Evolutionary conservation across 179 eudicot species (phyloP), one percentile per base, ranked within the genome.

Genomic region (Carnegiea gigantea): DNA sequence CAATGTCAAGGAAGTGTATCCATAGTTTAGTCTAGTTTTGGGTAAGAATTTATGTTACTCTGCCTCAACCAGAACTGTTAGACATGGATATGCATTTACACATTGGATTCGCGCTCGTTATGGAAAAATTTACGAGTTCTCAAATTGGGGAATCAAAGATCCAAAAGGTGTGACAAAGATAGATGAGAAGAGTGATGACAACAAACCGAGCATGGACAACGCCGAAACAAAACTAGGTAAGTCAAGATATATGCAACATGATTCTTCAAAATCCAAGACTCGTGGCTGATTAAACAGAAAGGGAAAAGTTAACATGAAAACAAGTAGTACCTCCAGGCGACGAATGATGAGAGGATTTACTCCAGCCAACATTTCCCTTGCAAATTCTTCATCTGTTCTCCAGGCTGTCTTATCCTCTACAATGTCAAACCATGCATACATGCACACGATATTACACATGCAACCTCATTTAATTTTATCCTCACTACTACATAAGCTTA

Each of bases 311-410:
- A 5, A 40, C 44, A 40, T 51, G 57, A 11, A 51, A 51, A 17
- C 57, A 33, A 70, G 33, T 4, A 14, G 21, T 83, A 93, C 97
- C 85, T 90, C 82, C 70, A 95, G 89, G 72, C 85, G 88, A 38
- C 91, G 79, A 68, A 95, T 91, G 70, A 80, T 83, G 65, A 93
- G 82, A 84, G 97, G 97, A 85, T 93, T 89, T 6, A 88, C 46
- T 53, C 95, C 97, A 70, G 96, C 97, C 49, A 93, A 67, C 94
- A 92, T 92, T 80, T 93, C 98, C 85, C 99, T 84, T 46, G 87
- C 97, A 81, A 95, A 95, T 77, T 95, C 99, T 89, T 91, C 98
- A 81, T 95, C 99, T 23, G 97, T 92, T 77, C 92, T 87, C 99
- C 99, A 95, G 18, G 95, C 98, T 33, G 88, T 78, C 83, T 81